These are phyloP conservation scores for Fusarium sp. DNA, from an alignment of 2,329 filamentous ascomycete genomes.

Conservation along the genomic window DNA sequence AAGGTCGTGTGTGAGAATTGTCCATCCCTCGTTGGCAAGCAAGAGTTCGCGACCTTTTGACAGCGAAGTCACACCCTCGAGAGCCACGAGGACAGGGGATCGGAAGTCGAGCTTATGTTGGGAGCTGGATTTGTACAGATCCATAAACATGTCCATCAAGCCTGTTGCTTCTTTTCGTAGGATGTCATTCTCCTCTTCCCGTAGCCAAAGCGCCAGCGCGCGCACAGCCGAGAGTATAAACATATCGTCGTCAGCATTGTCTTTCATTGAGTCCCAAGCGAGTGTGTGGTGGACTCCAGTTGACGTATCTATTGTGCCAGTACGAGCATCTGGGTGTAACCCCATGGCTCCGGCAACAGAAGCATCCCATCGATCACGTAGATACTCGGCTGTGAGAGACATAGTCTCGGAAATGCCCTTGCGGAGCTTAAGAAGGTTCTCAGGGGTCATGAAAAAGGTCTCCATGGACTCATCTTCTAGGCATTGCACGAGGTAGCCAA, in stretches of 20 bases:
- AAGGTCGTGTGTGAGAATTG: slow-evolving; percentile 64
- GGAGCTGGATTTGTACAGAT: slow-evolving; percentile 65
- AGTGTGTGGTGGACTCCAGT: slow-evolving; percentile 62
- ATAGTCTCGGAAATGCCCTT: slow-evolving; percentile 73
- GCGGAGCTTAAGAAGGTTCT: slow-evolving; percentile 71
- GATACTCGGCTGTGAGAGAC: slow-evolving; percentile 72
- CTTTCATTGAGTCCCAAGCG: slow-evolving; percentile 69
- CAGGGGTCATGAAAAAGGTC: slow-evolving; percentile 64
- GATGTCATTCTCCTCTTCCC: slow-evolving; percentile 73
- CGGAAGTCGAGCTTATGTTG: slow-evolving; percentile 64
- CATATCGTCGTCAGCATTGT: slow-evolving; percentile 64
- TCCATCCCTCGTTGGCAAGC: slow-evolving; percentile 66
- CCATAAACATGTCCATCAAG: slow-evolving; percentile 72
- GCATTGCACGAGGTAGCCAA: slow-evolving; percentile 67
- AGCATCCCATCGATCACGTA: slow-evolving; percentile 78
- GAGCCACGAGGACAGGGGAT: slow-evolving; percentile 67
- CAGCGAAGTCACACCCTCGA: slow-evolving; percentile 68
- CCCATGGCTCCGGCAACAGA: slow-evolving; percentile 72
- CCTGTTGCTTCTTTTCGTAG: slow-evolving; percentile 69
- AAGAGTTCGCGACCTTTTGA: slow-evolving; percentile 63
- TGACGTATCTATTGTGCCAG: slow-evolving; percentile 57
- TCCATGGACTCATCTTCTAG: slow-evolving; percentile 62
- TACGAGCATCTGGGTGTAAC: slow-evolving; percentile 68
- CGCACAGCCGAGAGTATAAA: slow-evolving; percentile 70
- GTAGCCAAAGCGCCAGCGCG: slow-evolving; percentile 73